Percentiles rank a stretch among this genome's conserved stretches.
These are phyloP conservation scores for Komagataella phaffii DNA, from an alignment of 805 yeast species.

Conservation along the genomic window DNA sequence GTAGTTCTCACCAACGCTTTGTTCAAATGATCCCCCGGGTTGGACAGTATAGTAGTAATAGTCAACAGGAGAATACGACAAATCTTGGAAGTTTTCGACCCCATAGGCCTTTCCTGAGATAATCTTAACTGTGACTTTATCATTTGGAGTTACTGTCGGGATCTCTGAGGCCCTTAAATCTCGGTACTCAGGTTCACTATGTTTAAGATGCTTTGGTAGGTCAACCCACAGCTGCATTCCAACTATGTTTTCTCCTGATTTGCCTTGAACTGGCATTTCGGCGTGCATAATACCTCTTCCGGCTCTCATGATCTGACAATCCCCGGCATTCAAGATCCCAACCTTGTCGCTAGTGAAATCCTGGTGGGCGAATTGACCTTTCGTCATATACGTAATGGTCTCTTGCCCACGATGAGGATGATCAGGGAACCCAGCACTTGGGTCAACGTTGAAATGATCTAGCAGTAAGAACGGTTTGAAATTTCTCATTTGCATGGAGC, in stretches of 20 bases:
- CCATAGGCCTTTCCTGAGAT: conserved; percentile 72
- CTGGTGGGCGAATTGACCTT: conserved; percentile 65
- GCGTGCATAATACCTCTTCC: conserved; percentile 80
- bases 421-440: conserved; percentile 68
- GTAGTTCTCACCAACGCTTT: conserved; percentile 43
- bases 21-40: conserved; percentile 53
- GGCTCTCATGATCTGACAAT: conserved; percentile 89
- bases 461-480: conserved; percentile 75
- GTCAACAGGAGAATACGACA: conserved; percentile 73
- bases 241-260: conserved; percentile 30
- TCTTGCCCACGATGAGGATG: conserved; percentile 81
- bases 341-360: conserved; percentile 71
- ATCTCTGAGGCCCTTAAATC: conserved; percentile 60
- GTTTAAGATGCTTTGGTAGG: conserved; percentile 50
- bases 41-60: conserved; percentile 54
- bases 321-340: conserved; percentile 70
- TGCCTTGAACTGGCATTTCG: conserved; percentile 62
- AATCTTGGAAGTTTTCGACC: conserved; percentile 55
- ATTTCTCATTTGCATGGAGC: conserved; percentile 51
- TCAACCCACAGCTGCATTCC: conserved; percentile 90
- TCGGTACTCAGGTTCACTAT: conserved; percentile 62
- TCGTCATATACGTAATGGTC: conserved; percentile 55
- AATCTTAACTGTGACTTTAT: conserved; percentile 52
- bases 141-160: conserved; percentile 54
- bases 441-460: conserved; percentile 58